phyloP scores from a whole-genome alignment of 2,329 filamentous ascomycete genomes.

The Colletotrichum plurivorum region DNA sequence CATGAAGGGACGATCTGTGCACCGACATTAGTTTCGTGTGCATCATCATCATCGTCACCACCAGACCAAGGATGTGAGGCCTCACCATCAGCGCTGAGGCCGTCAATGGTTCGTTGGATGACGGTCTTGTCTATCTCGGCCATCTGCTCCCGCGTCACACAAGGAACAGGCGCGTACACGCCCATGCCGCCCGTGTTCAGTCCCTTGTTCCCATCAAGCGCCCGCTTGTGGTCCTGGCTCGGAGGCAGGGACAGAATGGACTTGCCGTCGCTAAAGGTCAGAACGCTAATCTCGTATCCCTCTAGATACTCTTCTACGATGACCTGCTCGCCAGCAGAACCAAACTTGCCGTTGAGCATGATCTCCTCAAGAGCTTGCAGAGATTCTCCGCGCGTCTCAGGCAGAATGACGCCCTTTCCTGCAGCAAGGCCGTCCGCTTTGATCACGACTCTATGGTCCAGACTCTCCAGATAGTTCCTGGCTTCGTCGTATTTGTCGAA shows the following conservation, averaged over 20 bases:
- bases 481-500: constrained; percentile 82
- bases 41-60: not conserved
- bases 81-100: constrained; percentile 49
- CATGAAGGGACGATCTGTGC: constrained; percentile 67
- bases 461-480: constrained; percentile 78
- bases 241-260: constrained; percentile 87
- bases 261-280: constrained; percentile 92
- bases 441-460: constrained; percentile 86
- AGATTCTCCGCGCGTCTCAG: constrained; percentile 85
- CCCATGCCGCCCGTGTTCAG: constrained; percentile 99
- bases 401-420: constrained; percentile 96
- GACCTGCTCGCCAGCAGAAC: constrained; percentile 87
- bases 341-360: constrained; percentile 91
- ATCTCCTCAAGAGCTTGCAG: constrained; percentile 86
- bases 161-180: constrained; percentile 92
- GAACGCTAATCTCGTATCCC: constrained; percentile 91
- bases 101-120: constrained; percentile 89
- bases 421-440: constrained; percentile 94
- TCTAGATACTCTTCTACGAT: constrained; percentile 95
- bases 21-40: not conserved
- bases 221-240: constrained; percentile 97
- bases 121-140: constrained; percentile 84
- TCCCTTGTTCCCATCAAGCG: constrained; percentile 89
- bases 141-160: constrained; percentile 81
- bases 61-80: not conserved